Evolutionary conservation across 768 basidiomycete species (phyloP), one percentile per base, ranked within the genome.

Genomic region (Russula emetica): DNA sequence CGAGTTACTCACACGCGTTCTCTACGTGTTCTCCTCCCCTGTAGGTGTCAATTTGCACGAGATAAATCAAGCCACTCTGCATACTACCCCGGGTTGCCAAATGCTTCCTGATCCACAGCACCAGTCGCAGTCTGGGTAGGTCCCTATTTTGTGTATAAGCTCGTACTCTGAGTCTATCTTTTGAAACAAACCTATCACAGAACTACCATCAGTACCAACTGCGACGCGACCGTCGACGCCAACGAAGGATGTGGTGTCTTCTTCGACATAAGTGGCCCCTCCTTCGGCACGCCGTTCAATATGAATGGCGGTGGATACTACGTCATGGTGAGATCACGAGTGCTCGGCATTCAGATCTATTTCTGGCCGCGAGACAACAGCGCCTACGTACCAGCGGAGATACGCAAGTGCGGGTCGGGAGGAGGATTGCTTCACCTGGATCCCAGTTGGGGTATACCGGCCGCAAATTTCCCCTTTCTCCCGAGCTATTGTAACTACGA

Each of bases 221-320:
- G 85, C 72, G 78, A 86, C 65, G 70, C 79, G 8, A 60, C 70
- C 11, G 76, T 76, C 16, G 82, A 84, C 69, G 78, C 67, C 69
- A 89, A 88, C 68, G 76, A 79, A 69, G 87, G 87, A 14, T 89
- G 87, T 69, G 84, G 85, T 45, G 82, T 82, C 24, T 68, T 72
- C 2, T 79, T 80, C 68, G 69, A 62, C 14, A 72, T 71, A 6
- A 64, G 73, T 20, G 72, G 75, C 22, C 20, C 30, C 9, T 80
- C 81, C 14, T 83, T 79, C 68, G 84, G 34, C 34, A 34, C 34
- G 10, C 83, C 63, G 16, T 84, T 86, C 74, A 86, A 86, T 69
- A 32, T 40, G 14, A 72, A 71, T 16, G 79, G 80, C 30, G 88
- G 88, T 28, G 88, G 88, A 0, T 85, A 76, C 76, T 88, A 79